phyloP scores from a whole-genome alignment of 2,329 filamentous ascomycete species.

The Chrysoporthe puriensis region DNA sequence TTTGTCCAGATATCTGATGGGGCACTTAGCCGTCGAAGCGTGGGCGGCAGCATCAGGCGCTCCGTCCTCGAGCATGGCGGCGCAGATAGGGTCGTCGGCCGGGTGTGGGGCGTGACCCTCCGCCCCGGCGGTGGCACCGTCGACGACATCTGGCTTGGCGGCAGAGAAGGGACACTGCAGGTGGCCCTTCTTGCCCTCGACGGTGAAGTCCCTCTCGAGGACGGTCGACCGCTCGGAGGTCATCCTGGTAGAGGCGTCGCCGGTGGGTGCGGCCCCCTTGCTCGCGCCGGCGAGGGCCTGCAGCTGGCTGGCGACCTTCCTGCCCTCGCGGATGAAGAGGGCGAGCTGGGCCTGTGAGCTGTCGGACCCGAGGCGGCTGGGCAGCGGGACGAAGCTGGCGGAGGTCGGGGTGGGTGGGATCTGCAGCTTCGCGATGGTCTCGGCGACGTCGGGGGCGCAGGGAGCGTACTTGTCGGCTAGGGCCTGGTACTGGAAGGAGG shows the following conservation, averaged over 20 bases:
- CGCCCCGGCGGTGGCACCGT: conserved; percentile 30
- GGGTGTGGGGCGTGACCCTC: conserved; percentile 48
- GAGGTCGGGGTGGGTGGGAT: conserved; percentile 60
- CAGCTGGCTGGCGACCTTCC: conserved; percentile 59
- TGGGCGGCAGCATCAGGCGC: conserved; percentile 55
- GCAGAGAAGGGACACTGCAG: conserved; percentile 80
- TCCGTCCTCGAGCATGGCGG: conserved; percentile 65
- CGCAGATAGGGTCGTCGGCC: conserved; percentile 64
- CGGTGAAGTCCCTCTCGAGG: conserved; percentile 89
- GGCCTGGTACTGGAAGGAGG: conserved; percentile 59
- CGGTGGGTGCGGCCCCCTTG: conserved; percentile 55
- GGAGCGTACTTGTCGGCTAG: conserved; percentile 71
- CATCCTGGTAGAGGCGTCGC: conserved; percentile 51
- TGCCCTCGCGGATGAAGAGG: conserved; percentile 66
- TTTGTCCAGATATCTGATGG: conserved; percentile 89
- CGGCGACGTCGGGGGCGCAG: conserved; percentile 66
- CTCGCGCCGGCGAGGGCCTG: conserved; percentile 52
- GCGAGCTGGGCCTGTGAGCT: conserved; percentile 61
- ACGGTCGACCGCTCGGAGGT: conserved; percentile 64
- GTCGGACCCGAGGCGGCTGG: conserved; percentile 49
- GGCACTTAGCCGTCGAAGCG: conserved; percentile 69
- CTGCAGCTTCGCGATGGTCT: conserved; percentile 69
- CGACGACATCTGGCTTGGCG: conserved; percentile 39
- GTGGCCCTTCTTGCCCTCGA: conserved; percentile 77
- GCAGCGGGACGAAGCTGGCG: conserved; percentile 57